Evolutionary conservation across 2,329 filamentous ascomycete species (phyloP).

Genomic region (Fusarium algeriense): DNA sequence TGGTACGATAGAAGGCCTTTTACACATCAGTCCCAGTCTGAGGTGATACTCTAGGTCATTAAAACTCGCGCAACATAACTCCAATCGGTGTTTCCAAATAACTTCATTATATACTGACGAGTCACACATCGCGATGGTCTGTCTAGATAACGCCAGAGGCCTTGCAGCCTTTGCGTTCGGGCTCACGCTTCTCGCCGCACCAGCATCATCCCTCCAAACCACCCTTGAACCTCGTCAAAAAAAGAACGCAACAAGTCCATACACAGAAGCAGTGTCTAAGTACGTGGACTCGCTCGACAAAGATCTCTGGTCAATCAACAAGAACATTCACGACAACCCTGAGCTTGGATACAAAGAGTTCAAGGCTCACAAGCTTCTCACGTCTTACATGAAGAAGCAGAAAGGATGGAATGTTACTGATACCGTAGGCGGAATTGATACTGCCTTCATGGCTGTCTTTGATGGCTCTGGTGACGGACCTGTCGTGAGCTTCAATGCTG

Average conservation of each 20-base stretch:
- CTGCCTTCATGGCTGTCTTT: slow-evolving; percentile 58
- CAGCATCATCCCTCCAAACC: neutral
- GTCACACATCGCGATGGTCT: slow-evolving; percentile 11
- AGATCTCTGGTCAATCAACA: slow-evolving; percentile 50
- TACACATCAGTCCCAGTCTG: neutral
- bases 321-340: slow-evolving; percentile 59
- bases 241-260: slow-evolving; percentile 28
- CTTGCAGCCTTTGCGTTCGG: slow-evolving; percentile 18
- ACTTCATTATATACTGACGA: accelerated
- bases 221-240: slow-evolving; percentile 17
- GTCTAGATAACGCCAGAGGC: neutral
- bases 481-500: slow-evolving; percentile 58
- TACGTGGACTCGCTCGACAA: slow-evolving; percentile 35
- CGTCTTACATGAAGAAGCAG: slow-evolving; percentile 52
- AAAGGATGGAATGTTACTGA: slow-evolving; percentile 55
- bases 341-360: slow-evolving; percentile 59
- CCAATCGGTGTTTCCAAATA: accelerated
- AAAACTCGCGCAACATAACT: too few species aligned
- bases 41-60: neutral
- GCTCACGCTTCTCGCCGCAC: slow-evolving; percentile 1
- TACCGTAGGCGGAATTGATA: slow-evolving; percentile 57
- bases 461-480: slow-evolving; percentile 54
- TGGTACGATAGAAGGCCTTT: neutral
- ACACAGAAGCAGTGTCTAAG: slow-evolving; percentile 24
- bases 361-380: slow-evolving; percentile 57